Conservation (phyloP, 2,329 filamentous ascomycete genomes). For the Fusarium praegraminearum region DNA sequence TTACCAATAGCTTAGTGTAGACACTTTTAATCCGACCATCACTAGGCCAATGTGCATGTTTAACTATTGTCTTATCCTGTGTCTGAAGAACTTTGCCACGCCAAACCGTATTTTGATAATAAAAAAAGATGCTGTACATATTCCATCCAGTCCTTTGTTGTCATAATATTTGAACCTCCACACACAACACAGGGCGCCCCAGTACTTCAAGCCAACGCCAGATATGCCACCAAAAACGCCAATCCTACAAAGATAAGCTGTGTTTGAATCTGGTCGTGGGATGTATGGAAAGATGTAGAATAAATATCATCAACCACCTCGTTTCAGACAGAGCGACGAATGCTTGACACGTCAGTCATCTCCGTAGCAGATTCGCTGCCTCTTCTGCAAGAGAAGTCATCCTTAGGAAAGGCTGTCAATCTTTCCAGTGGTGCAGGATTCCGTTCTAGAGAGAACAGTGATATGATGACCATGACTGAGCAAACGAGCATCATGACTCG, state of each 20-base stretch:
- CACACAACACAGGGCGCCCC: background rate
- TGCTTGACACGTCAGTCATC: constrained; percentile 49
- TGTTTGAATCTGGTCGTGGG: background rate
- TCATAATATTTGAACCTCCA: background rate
- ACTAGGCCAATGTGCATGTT: background rate
- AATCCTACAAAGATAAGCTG: background rate
- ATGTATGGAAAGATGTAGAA: background rate
- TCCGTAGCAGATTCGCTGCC: constrained; percentile 56
- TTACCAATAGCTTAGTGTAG: background rate
- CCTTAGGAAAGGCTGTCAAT: constrained; percentile 46
- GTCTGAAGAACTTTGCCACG: background rate
- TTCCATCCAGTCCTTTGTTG: background rate
- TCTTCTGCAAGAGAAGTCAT: constrained; percentile 48
- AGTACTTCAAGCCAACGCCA: constrained; percentile 17
- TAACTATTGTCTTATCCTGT: background rate
- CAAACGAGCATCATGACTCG: constrained; percentile 61
- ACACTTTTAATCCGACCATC: background rate
- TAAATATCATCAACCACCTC: background rate
- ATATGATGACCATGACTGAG: constrained; percentile 58
- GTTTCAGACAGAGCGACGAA: constrained; percentile 36
- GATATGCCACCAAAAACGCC: constrained; percentile 24
- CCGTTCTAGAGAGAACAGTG: constrained; percentile 59
- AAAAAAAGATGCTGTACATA: background rate
- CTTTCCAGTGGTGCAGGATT: constrained; percentile 54
- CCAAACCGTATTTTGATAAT: background rate